Conservation (phyloP, 148 eudicot genomes). For the Dysphania ambrosioides region DNA sequence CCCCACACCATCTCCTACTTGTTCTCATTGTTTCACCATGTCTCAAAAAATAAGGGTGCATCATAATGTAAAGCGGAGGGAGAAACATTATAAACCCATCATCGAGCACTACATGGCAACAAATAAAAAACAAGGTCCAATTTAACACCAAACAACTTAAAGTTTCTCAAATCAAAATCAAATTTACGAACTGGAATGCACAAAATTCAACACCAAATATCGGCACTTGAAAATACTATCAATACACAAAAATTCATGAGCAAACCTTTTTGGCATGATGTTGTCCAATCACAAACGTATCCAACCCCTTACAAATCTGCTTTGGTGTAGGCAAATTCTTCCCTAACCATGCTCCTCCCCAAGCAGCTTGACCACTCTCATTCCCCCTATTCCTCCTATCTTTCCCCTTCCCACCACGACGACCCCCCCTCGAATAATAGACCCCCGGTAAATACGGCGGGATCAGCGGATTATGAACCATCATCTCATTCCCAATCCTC, state of each 20-base stretch:
- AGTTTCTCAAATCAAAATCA: not conserved
- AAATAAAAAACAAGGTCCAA: no score
- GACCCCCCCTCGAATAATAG: conserved; percentile 43
- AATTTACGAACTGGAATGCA: not conserved
- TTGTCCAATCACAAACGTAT: conserved; percentile 78
- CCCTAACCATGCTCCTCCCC: conserved; percentile 76
- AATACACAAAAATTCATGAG: not conserved
- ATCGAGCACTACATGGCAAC: no score
- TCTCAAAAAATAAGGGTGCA: not conserved
- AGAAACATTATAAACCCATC: not conserved
- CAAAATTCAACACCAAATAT: not conserved
- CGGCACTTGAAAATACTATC: not conserved
- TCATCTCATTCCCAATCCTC: conserved; percentile 46
- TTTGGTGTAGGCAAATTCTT: conserved; percentile 72
- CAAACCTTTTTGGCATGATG: conserved; percentile 70
- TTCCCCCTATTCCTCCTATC: conserved; percentile 27
- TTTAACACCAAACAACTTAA: not conserved
- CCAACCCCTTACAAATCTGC: conserved; percentile 71
- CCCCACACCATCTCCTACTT: not conserved
- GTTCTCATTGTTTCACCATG: not conserved
- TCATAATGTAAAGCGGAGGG: not conserved
- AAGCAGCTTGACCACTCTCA: conserved; percentile 11
- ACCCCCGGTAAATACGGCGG: conserved; percentile 72
- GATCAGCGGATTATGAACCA: conserved; percentile 61
- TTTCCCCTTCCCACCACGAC: conserved; percentile 31